These are phyloP conservation scores for Zymoseptoria ardabiliae DNA, from an alignment of 2,329 filamentous ascomycete genomes.

Conservation along the genomic window DNA sequence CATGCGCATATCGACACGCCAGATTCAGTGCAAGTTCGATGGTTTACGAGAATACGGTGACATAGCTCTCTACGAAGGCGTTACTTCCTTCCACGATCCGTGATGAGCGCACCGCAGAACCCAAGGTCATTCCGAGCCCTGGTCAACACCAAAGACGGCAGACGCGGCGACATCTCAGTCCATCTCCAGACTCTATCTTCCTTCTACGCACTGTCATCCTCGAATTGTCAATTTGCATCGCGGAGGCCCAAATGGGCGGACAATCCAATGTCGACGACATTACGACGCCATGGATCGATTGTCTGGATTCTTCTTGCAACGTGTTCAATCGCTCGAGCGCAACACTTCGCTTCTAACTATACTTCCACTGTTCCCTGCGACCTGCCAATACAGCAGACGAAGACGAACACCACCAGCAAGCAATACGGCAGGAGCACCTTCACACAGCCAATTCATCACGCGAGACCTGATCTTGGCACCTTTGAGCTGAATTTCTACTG, in stretches of 20 bases:
- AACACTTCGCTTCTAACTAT: background rate
- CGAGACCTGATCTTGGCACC: background rate
- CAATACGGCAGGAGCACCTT: background rate
- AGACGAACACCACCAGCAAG: background rate
- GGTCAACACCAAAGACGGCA: too few relatives aligned
- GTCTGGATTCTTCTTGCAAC: background rate
- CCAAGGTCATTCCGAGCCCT: too few relatives aligned
- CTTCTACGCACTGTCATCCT: too few relatives aligned
- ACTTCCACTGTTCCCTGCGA: background rate
- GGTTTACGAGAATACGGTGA: too few relatives aligned
- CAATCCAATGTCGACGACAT: background rate
- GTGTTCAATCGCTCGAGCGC: background rate
- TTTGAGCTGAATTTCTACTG: background rate
- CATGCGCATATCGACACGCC: too few relatives aligned
- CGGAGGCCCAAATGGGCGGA: background rate
- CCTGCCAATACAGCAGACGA: background rate
- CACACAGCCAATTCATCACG: background rate
- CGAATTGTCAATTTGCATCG: too few relatives aligned
- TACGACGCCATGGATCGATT: background rate
- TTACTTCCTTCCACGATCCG: too few relatives aligned
- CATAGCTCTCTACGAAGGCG: too few relatives aligned
- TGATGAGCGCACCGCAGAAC: too few relatives aligned
- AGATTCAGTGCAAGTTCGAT: too few relatives aligned
- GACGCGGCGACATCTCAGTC: too few relatives aligned
- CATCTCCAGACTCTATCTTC: too few relatives aligned